These are phyloP conservation scores for Aspergillus viridinutans DNA, from an alignment of 2,329 filamentous ascomycete species.

Conservation along the genomic window DNA sequence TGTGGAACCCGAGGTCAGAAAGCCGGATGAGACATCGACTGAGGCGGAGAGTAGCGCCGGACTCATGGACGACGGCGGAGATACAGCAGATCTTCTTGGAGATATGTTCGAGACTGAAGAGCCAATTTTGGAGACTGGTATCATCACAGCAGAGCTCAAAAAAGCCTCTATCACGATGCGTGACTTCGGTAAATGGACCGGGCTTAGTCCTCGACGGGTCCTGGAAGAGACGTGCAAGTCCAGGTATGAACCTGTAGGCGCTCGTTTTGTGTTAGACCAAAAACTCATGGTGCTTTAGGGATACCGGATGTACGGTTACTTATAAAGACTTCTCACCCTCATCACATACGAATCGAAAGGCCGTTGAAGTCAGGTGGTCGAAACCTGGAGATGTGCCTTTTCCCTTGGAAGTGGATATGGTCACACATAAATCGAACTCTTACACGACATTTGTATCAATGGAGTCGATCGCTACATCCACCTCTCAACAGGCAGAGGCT, in stretches of 20 bases:
- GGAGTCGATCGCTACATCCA: conserved; percentile 67
- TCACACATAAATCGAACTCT: conserved; percentile 44
- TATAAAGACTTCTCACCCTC: conserved; percentile 69
- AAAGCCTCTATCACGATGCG: conserved; percentile 54
- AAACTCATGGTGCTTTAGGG: conserved; percentile 45
- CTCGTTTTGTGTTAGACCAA: not conserved
- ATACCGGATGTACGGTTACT: conserved; percentile 62
- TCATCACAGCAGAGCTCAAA: conserved; percentile 28
- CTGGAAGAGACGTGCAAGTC: conserved; percentile 86
- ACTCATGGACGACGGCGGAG: conserved; percentile 32
- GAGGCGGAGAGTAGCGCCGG: conserved; percentile 15
- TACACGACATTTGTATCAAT: conserved; percentile 64
- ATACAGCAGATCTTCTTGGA: conserved; percentile 47
- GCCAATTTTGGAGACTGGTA: conserved; percentile 40
- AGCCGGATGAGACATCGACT: conserved; percentile 13
- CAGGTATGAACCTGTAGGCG: conserved; percentile 47
- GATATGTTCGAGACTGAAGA: conserved; percentile 52
- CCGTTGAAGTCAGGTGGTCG: conserved; percentile 72
- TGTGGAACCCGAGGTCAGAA: conserved; percentile 52
- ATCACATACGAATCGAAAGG: conserved; percentile 70
- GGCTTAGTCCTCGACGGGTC: conserved; percentile 68
- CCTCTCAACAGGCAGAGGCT: conserved; percentile 76
- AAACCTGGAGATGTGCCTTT: conserved; percentile 60
- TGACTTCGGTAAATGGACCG: conserved; percentile 80
- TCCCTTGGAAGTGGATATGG: conserved; percentile 36